Percentiles rank a stretch among this genome's conserved stretches.
Conservation (phyloP, 1,284 basidiomycete species). For the Earliella scabrosa region DNA sequence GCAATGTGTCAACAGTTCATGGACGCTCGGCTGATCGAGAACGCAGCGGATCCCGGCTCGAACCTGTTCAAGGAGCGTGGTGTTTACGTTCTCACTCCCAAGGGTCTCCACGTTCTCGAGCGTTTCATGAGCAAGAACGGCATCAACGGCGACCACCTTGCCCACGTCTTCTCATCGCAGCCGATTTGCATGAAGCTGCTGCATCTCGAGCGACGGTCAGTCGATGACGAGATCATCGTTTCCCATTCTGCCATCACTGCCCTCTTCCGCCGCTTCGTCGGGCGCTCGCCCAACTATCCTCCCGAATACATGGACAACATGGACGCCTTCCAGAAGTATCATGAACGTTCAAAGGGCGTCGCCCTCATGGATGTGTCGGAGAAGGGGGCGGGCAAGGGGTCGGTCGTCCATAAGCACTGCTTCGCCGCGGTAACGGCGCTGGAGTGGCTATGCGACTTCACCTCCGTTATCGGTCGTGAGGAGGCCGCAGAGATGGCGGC, state of each 20-base stretch:
- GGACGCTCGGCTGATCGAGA: constrained; percentile 97
- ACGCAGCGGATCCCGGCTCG: constrained; percentile 88
- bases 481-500: constrained; percentile 98
- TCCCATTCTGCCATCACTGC: constrained; percentile 93
- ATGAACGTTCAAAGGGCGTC: constrained; percentile 82
- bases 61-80: constrained; percentile 97
- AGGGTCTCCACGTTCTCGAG: constrained; percentile 97
- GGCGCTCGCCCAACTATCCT: constrained; percentile 82
- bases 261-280: constrained; percentile 94
- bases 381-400: constrained; percentile 53
- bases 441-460: constrained; percentile 98
- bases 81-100: constrained; percentile 94
- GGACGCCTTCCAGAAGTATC: constrained; percentile 78
- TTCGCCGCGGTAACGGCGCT: constrained; percentile 88
- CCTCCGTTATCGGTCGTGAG: constrained; percentile 94
- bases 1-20: constrained; percentile 99
- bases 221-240: constrained; percentile 98
- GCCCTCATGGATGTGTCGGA: constrained; percentile 72
- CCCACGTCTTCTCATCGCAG: constrained; percentile 89
- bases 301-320: constrained; percentile 48
- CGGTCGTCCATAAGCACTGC: constrained; percentile 70
- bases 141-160: constrained; percentile 92
- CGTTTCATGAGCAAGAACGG: constrained; percentile 99
- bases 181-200: constrained; percentile 98
- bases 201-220: constrained; percentile 90